Percentiles rank a stretch among this genome's conserved stretches.
phyloP scores from a whole-genome alignment of 257 asterid species.

The Echites panduratus region DNA sequence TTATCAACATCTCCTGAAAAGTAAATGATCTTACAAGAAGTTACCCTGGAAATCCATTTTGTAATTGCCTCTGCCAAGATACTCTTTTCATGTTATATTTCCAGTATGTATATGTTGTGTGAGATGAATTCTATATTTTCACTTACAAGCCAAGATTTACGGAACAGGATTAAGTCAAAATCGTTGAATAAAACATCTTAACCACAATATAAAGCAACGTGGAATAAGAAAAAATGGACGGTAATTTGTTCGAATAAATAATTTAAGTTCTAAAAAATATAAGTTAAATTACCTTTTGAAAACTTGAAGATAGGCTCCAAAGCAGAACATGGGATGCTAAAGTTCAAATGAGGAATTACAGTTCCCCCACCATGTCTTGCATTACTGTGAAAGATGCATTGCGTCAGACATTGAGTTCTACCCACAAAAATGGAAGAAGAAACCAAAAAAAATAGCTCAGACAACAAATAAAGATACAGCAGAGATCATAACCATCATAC shows the following conservation, averaged over 20 bases:
- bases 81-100: neutral
- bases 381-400: constrained; percentile 46
- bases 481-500: neutral
- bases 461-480: neutral
- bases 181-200: neutral
- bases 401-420: constrained; percentile 12
- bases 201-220: neutral
- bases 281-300: constrained; percentile 49
- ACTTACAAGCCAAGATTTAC: neutral
- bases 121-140: neutral
- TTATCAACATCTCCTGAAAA: neutral
- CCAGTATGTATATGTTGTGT: neutral
- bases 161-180: neutral
- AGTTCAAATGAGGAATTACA: constrained; percentile 92
- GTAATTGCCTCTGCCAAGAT: neutral
- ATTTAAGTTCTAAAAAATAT: too few species aligned
- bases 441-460: neutral
- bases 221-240: neutral
- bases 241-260: neutral
- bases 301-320: constrained; percentile 76
- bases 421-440: constrained; percentile 5
- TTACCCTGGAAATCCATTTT: neutral
- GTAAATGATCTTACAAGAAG: neutral
- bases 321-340: constrained; percentile 94
- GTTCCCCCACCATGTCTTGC: constrained; percentile 98